These are phyloP conservation scores for Eucalyptus erythrocorys DNA, from an alignment of 345 rosid species.

Conservation along the genomic window DNA sequence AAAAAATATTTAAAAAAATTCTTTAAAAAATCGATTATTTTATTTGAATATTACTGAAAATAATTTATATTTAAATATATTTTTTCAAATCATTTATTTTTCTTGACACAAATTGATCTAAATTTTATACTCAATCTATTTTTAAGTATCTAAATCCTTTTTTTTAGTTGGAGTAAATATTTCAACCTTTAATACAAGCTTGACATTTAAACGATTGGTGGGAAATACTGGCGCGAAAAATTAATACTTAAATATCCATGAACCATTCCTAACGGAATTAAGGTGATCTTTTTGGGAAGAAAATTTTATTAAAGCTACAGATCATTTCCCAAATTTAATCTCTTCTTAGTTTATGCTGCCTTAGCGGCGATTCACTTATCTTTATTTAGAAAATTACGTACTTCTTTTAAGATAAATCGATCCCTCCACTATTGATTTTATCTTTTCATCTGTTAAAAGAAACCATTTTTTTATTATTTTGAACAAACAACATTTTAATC, in stretches of 20 bases:
- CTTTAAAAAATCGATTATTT: rapidly evolving
- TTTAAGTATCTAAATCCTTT: rapidly evolving
- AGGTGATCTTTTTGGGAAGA: neutral
- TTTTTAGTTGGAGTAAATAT: rapidly evolving
- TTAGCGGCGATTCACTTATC: rapidly evolving
- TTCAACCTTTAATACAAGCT: neutral
- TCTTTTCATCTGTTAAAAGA: neutral
- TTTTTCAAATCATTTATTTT: no score
- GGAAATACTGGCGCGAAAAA: rapidly evolving
- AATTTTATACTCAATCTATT: no score
- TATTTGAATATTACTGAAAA: neutral
- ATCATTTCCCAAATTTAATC: neutral
- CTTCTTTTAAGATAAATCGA: rapidly evolving
- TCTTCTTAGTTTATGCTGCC: rapidly evolving
- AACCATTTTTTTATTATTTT: no score
- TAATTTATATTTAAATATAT: no score
- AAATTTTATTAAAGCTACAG: neutral
- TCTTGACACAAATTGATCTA: rapidly evolving
- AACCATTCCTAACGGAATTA: rapidly evolving
- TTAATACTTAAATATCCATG: neutral
- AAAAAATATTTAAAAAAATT: rapidly evolving
- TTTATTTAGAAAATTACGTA: neutral
- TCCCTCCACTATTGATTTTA: neutral
- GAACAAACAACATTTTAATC: neutral
- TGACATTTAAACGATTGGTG: rapidly evolving